Evolutionary conservation across 805 yeast genomes (phyloP).

Genomic region (Candida orba): DNA sequence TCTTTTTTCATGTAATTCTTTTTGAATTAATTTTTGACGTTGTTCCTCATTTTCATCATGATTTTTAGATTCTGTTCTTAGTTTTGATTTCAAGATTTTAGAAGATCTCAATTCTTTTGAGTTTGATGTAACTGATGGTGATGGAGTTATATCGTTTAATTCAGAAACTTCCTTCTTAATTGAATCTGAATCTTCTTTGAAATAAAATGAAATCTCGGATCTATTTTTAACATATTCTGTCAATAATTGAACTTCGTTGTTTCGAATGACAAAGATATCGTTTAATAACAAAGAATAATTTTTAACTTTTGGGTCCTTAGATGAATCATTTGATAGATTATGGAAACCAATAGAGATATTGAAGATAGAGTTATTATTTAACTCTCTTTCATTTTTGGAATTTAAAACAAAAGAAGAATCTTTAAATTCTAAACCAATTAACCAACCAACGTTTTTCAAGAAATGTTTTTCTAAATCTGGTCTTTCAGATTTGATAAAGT

Average conservation of each 20-base stretch:
- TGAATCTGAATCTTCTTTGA: slow-evolving; percentile 52
- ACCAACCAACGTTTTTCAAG: slow-evolving; percentile 78
- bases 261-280: slow-evolving; percentile 70
- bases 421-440: slow-evolving; percentile 84
- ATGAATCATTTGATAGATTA: slow-evolving; percentile 42
- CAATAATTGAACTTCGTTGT: slow-evolving; percentile 51
- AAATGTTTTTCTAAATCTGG: slow-evolving; percentile 62
- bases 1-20: slow-evolving; percentile 73
- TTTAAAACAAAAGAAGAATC: slow-evolving; percentile 71
- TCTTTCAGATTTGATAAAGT: slow-evolving; percentile 49
- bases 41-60: slow-evolving; percentile 75
- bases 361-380: slow-evolving; percentile 68
- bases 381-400: slow-evolving; percentile 58
- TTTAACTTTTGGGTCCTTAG: slow-evolving; percentile 43
- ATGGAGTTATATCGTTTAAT: slow-evolving; percentile 28
- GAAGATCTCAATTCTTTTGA: slow-evolving; percentile 33
- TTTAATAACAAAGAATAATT: slow-evolving; percentile 66
- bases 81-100: slow-evolving; percentile 68
- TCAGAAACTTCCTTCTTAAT: slow-evolving; percentile 33
- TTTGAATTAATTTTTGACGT: slow-evolving; percentile 76
- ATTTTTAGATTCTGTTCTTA: slow-evolving; percentile 66
- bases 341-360: slow-evolving; percentile 74
- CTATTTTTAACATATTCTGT: slow-evolving; percentile 69
- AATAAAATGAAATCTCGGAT: slow-evolving; percentile 75
- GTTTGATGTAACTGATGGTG: slow-evolving; percentile 14